A percentile compares a stretch with the other conserved stretches of the same genome.
These are phyloP conservation scores for Annona squamosa DNA, from an alignment of 164 flowering plant species.

Conservation along the genomic window DNA sequence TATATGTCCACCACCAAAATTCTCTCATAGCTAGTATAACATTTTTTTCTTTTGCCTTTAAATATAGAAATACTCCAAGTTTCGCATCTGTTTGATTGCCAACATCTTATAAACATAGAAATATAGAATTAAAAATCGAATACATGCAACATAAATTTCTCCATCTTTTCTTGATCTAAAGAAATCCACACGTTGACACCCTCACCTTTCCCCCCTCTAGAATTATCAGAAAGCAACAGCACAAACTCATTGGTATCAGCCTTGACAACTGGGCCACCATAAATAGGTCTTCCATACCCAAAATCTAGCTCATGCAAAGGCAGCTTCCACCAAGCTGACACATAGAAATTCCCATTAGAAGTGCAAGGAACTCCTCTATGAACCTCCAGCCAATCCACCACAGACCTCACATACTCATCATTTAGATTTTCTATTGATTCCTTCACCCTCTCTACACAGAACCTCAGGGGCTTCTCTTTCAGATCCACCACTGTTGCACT, in stretches of 20 bases:
- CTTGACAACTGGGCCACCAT: constrained; percentile 32
- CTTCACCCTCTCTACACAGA: constrained; percentile 27
- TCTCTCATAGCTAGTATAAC: too few species aligned
- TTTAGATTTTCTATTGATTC: constrained; percentile 30
- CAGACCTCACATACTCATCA: constrained; percentile 35
- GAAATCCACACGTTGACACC: constrained; percentile 39
- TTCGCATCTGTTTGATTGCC: neutral
- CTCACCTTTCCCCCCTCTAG: constrained; percentile 11
- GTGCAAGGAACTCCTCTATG: constrained; percentile 34
- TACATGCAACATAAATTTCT: constrained; percentile 24
- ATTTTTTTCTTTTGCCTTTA: too few species aligned
- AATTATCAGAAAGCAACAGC: constrained; percentile 30
- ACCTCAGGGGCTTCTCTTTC: constrained; percentile 25
- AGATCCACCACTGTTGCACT: constrained; percentile 30
- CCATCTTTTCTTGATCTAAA: constrained; percentile 29
- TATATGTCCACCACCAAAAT: too few species aligned
- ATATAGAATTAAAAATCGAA: constrained; percentile 14
- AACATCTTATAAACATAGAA: neutral
- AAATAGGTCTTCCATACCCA: constrained; percentile 35
- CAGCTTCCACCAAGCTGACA: constrained; percentile 46
- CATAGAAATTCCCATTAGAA: constrained; percentile 31
- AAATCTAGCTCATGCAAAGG: constrained; percentile 36
- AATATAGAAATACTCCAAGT: too few species aligned
- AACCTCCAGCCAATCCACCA: constrained; percentile 44
- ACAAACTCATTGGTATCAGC: constrained; percentile 42